Evolutionary conservation across 108 stramenopile species (phyloP), one percentile per base, ranked within the genome.

Genomic region (Aurantiochytrium sp.): DNA sequence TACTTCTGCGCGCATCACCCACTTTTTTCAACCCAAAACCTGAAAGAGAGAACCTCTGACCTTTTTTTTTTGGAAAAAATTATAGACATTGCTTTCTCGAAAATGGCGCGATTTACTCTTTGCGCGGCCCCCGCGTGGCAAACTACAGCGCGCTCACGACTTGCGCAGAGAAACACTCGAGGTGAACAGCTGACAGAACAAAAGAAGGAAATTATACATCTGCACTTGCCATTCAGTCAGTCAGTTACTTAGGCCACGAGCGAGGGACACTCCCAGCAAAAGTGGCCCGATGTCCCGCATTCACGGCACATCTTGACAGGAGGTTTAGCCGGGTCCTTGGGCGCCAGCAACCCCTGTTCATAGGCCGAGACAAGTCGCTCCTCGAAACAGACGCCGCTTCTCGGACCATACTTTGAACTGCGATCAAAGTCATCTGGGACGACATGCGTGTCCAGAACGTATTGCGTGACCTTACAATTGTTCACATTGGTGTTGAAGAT

Each of bases 381-480:
- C 51, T 83, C 76, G 5, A 53, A 53, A 23, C 76, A 83, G 25
- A 53, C 16, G 49, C 76, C 76, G 51, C 49, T 53, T 1, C 76
- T 12, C n/a, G 76, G 49, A 45, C 76, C 76, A 35, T 83, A 83
- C n/a, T 53, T 47, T 2, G 49, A 45, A 18, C 49, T 53, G 19
- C 76, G 76, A 35, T 83, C 76, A 83, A 83, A 83, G 76, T 83
- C 23, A 43, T 83, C 51, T 8, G 76, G 76, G 0, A 83, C 25
- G 6, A 35, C 76, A 35, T 53, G 49, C n/a, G n/a, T 83, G 51
- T 83, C 76, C 12, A 53, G 51, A 12, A 83, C 76, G 28, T 53
- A 83, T 23, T 83, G 76, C 45, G 51, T 53, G 18, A 83, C 76
- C 51, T 83, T 83, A 45, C 76, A 83, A 23, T 83, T 83, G 76